Conservation (phyloP, 2,329 filamentous ascomycete genomes). For the Lecanosticta acicola region DNA sequence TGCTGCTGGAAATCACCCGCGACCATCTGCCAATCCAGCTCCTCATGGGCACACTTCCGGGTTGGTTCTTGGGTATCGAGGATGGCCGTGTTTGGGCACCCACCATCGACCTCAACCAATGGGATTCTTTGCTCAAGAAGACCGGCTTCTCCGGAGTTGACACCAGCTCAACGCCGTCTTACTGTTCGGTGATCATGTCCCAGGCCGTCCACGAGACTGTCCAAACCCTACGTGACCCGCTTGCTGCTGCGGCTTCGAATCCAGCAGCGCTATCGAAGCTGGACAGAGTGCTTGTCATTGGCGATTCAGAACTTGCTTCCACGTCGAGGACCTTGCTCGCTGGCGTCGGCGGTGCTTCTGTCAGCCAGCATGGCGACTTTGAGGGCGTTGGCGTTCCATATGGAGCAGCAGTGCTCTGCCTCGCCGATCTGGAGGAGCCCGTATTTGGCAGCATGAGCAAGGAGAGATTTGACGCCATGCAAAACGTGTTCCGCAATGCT, state of each 20-base stretch:
- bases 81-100: constrained; percentile 28
- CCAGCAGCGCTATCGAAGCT: not conserved
- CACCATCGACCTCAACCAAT: constrained; percentile 18
- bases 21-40: not conserved
- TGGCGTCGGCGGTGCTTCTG: not conserved
- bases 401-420: not conserved
- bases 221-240: constrained; percentile 1
- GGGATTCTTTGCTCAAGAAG: constrained; percentile 29
- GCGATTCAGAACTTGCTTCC: not conserved
- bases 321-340: not conserved
- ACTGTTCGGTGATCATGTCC: constrained; percentile 1
- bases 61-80: constrained; percentile 16
- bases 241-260: too few relatives aligned
- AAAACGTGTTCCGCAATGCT: not conserved
- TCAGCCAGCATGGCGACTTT: not conserved
- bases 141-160: constrained; percentile 33
- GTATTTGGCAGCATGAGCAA: constrained; percentile 8
- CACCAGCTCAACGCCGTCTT: constrained; percentile 3
- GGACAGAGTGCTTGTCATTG: not conserved
- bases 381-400: not conserved
- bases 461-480: constrained; percentile 2
- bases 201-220: constrained; percentile 8
- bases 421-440: constrained; percentile 3
- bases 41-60: not conserved
- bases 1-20: constrained; percentile 13